Conservation (phyloP, 208 protist species). For the Herpetomonas tarakana region DNA sequence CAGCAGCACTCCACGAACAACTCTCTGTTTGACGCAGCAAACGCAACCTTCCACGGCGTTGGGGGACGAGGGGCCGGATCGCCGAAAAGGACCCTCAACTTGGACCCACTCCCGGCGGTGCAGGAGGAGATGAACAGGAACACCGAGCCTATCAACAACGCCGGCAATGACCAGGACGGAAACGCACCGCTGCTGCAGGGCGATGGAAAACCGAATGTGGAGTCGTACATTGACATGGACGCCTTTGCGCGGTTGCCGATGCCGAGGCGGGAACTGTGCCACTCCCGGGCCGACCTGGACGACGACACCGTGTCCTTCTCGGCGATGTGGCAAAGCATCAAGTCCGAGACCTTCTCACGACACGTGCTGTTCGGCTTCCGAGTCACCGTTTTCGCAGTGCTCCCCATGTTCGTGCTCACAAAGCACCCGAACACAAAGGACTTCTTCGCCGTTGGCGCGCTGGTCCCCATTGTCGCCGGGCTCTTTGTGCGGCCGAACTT, state of each 20-base stretch:
- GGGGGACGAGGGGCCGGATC: no score
- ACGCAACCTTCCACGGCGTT: not conserved
- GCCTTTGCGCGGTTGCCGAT: conserved; percentile 5
- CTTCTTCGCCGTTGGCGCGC: conserved; percentile 22
- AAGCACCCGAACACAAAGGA: conserved; percentile 25
- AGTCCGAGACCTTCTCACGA: conserved; percentile 20
- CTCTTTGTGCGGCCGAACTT: conserved; percentile 30
- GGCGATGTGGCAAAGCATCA: conserved; percentile 27
- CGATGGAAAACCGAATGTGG: conserved; percentile 3
- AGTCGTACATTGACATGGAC: not conserved
- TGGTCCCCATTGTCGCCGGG: conserved; percentile 31
- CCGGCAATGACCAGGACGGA: not conserved
- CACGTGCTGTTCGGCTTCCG: conserved; percentile 42
- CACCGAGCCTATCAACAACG: not conserved
- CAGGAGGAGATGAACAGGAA: not conserved
- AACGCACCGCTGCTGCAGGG: conserved; percentile 1
- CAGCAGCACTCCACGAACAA: not conserved
- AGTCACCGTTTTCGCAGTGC: conserved; percentile 31
- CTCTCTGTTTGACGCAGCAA: not conserved
- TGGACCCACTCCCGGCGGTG: not conserved
- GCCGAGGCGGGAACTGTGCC: conserved; percentile 7
- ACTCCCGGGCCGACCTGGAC: conserved; percentile 15
- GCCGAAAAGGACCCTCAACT: not conserved
- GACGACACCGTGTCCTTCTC: conserved; percentile 38
- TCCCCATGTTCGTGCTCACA: conserved; percentile 39